Base-by-base conservation (phyloP, 2,329 filamentous ascomycete species). In the Paracamarosporium sp. region DNA sequence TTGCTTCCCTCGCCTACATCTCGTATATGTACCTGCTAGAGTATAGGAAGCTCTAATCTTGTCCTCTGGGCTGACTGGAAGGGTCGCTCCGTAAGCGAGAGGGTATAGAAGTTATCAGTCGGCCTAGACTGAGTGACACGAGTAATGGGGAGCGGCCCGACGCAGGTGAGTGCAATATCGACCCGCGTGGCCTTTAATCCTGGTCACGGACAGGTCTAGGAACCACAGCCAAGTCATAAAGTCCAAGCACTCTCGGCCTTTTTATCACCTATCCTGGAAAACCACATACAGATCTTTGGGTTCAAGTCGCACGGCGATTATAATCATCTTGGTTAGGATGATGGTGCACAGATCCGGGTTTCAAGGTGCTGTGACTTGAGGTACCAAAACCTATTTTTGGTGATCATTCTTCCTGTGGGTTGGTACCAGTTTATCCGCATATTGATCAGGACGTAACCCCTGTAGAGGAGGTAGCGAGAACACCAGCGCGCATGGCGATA, bases 401-500 rank as follows among this genome's bases (percentile, higher is more conserved):
- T 28, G n/a, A 9, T 65, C 35, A 20, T 56, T 43, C 36, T 41
- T 55, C 45, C 48, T 52, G 50, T 55, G 54, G 56, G 40, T 55
- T 56, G 56, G 55, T 53, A 27, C 41, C 45, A 58, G 51, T 67
- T 70, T 72, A 70, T 45, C 69, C 69, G 68, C 59, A 72, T 54
- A 70, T 68, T 72, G 60, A 55, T 31, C 45, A 54, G 38, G 53
- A 50, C 36, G 25, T 38, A 27, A 62, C 45, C 64, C 64, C 44
- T 62, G 66, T 45, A 7, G n/a, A 13, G 15, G 30, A 47, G 24
- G 15, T 38, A 36, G 7, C 17, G 25, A 47, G 43, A 25, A 20
- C n/a, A 25, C 22, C 13, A 38, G 17, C 46, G 11, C 11, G 45
- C 9, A 50, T 25, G 5, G 11, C 41, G 25, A 28, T 13, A 41